Conservation (phyloP, 192 early-diverging fungal genomes). For the Backusella liffmaniae region DNA sequence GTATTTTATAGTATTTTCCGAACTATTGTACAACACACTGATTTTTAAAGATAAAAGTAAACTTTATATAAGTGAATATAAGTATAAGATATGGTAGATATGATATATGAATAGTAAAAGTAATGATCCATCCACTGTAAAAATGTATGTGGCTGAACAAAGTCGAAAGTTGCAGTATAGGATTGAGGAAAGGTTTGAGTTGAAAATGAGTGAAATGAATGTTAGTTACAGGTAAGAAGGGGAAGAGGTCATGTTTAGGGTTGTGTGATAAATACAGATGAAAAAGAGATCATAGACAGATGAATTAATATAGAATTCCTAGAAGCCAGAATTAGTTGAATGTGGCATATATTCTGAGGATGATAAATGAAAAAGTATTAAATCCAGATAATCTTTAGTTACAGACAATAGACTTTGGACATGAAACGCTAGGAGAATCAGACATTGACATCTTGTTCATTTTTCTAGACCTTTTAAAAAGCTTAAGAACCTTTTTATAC, state of each 20-base stretch:
- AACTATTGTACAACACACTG: not conserved
- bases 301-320: not conserved
- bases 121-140: not conserved
- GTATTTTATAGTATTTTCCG: not conserved
- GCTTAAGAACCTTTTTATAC: not conserved
- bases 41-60: not conserved
- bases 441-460: not conserved
- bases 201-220: not conserved
- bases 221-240: not conserved
- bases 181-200: not conserved
- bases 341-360: not conserved
- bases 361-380: not conserved
- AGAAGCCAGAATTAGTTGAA: not conserved
- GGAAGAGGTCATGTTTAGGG: not conserved
- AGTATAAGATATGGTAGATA: not conserved
- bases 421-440: not conserved
- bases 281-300: not conserved
- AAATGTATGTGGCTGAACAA: not conserved
- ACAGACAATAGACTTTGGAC: not conserved
- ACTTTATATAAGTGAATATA: not conserved
- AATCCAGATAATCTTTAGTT: not conserved
- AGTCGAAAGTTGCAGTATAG: not conserved
- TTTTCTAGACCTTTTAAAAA: not conserved
- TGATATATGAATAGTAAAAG: not conserved
- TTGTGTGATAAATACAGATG: slow-evolving; percentile 3